These are phyloP conservation scores for Tolypocladium pustulatum DNA, from an alignment of 2,329 filamentous ascomycete genomes.

Conservation along the genomic window DNA sequence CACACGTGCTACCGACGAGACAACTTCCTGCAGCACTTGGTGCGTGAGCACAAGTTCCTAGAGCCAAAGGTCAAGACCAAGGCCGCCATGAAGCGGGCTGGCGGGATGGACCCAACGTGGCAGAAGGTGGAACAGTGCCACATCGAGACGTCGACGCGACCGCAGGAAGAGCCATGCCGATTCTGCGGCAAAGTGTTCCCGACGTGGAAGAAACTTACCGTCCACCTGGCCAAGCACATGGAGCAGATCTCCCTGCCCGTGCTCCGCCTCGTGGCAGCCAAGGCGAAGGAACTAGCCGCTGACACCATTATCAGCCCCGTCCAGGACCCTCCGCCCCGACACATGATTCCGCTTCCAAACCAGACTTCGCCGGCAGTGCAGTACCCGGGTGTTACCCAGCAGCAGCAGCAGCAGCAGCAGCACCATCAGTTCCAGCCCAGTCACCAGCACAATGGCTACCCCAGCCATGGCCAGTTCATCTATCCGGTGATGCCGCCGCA, in stretches of 20 bases:
- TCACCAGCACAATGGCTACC: constrained; percentile 6
- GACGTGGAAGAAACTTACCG: constrained; percentile 86
- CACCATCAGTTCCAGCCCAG: constrained; percentile 8
- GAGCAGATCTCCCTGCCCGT: constrained; percentile 81
- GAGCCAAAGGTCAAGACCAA: constrained; percentile 76
- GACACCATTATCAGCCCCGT: constrained; percentile 61
- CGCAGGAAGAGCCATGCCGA: constrained; percentile 69
- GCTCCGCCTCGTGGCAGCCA: constrained; percentile 44
- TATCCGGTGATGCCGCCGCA: constrained; percentile 15
- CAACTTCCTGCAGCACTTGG: constrained; percentile 87
- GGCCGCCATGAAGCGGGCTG: constrained; percentile 50
- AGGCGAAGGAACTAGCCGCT: constrained; percentile 36
- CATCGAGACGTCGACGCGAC: constrained; percentile 51
- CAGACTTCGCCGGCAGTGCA: constrained; percentile 10
- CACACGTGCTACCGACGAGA: constrained; percentile 81
- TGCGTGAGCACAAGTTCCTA: constrained; percentile 77
- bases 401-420: constrained; percentile 8
- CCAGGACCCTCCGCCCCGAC: constrained; percentile 41
- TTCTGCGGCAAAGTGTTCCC: constrained; percentile 76
- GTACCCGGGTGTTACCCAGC: constrained; percentile 10
- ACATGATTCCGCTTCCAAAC: constrained; percentile 14
- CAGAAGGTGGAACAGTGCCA: constrained; percentile 69
- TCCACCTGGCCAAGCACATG: constrained; percentile 93
- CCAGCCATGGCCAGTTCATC: constrained; percentile 9
- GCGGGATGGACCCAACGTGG: constrained; percentile 57